A percentile compares a stretch with the other conserved stretches of the same genome.
These are phyloP conservation scores for Nakazawaea peltata DNA, from an alignment of 805 yeast genomes.

Conservation along the genomic window DNA sequence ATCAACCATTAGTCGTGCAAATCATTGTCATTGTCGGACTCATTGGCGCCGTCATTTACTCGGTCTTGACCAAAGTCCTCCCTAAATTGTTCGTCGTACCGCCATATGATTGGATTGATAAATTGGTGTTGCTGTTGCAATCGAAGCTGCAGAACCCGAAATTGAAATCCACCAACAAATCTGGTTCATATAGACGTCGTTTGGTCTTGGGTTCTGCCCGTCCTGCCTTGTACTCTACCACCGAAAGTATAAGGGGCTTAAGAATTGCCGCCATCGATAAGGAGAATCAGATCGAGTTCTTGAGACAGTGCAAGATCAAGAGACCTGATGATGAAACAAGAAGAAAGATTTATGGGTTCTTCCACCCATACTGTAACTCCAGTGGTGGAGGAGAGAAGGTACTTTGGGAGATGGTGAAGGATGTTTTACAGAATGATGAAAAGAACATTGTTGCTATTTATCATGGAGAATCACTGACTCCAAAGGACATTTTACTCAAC, in stretches of 20 bases:
- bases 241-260: conserved; percentile 10
- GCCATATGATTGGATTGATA: conserved; percentile 19
- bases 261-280: conserved; percentile 18
- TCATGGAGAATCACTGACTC: conserved; percentile 56
- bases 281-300: conserved; percentile 13
- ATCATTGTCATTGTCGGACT: conserved; percentile 7
- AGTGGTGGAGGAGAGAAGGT: conserved; percentile 99
- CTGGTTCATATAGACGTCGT: conserved; percentile 21
- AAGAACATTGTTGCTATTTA: conserved; percentile 60
- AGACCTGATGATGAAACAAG: conserved; percentile 30
- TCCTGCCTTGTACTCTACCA: conserved; percentile 25
- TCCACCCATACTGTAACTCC: conserved; percentile 93
- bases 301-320: conserved; percentile 19
- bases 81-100: conserved; percentile 20
- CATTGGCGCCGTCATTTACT: conserved; percentile 12
- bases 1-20: conserved; percentile 3
- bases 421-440: conserved; percentile 45
- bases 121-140: conserved; percentile 15
- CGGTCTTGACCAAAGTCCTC: conserved; percentile 13
- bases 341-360: conserved; percentile 62
- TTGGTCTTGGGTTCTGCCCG: conserved; percentile 21
- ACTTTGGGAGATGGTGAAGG: conserved; percentile 84
- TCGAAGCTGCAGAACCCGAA: neutral
- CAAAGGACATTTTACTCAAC: conserved; percentile 39
- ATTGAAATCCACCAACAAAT: conserved; percentile 7